A percentile compares a stretch with the other conserved stretches of the same genome.
phyloP scores from a whole-genome alignment of 805 yeast species.

The Pichia phayaonensis region DNA sequence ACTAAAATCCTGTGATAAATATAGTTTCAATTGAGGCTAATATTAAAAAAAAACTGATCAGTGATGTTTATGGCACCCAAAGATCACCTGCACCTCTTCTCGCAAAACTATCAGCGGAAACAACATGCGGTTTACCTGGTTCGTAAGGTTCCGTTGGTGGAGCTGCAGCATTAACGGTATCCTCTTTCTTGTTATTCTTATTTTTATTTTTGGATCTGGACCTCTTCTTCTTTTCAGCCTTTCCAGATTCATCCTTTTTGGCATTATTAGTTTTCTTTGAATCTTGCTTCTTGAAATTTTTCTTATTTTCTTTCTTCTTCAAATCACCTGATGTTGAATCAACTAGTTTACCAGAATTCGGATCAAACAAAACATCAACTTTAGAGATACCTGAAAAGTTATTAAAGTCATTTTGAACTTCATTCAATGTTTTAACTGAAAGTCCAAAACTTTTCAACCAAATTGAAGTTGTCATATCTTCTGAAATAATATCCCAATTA shows the following conservation, averaged over 20 bases:
- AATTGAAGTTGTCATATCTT: conserved; percentile 44
- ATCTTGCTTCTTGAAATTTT: background rate
- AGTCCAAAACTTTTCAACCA: conserved; percentile 52
- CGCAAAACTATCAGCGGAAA: conserved; percentile 38
- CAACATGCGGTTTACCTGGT: background rate
- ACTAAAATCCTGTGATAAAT: background rate
- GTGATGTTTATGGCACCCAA: conserved; percentile 41
- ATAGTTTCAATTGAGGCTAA: background rate
- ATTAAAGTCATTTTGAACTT: conserved; percentile 39
- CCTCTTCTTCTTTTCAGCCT: background rate
- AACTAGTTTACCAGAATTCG: conserved; percentile 1
- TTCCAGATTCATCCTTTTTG: background rate
- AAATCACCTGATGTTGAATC: background rate
- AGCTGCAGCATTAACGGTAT: background rate
- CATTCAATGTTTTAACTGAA: conserved; percentile 42
- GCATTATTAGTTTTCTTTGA: conserved; percentile 26
- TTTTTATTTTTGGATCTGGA: background rate
- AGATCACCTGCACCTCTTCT: conserved; percentile 54
- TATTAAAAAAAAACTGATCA: background rate
- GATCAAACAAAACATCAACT: conserved; percentile 6
- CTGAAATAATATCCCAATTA: conserved; percentile 55
- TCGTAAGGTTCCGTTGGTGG: background rate
- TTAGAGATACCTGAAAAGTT: background rate
- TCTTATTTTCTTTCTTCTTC: background rate
- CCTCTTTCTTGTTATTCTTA: background rate